These are phyloP conservation scores for Penicillium canariense DNA, from an alignment of 495 filamentous ascomycete genomes.

Conservation along the genomic window DNA sequence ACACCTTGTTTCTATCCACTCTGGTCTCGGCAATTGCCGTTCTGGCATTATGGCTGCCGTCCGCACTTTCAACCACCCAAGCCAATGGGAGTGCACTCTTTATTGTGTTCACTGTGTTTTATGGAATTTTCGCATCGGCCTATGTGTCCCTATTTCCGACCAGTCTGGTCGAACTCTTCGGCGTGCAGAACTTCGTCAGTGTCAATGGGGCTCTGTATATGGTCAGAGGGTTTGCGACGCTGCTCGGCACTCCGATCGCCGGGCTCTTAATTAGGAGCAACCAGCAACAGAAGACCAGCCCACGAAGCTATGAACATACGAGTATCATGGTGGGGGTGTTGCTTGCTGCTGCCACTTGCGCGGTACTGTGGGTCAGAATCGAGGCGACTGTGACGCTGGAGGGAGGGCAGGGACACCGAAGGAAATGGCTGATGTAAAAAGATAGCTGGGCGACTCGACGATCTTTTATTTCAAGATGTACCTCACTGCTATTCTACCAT, in stretches of 20 bases:
- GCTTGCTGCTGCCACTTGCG: constrained; percentile 27
- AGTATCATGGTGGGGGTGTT: constrained; percentile 30
- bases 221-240: constrained; percentile 38
- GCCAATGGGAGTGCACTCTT: constrained; percentile 29
- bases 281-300: constrained; percentile 3
- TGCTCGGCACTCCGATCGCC: constrained; percentile 43
- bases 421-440: constrained; percentile 23
- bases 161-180: constrained; percentile 41
- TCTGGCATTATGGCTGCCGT: constrained; percentile 41
- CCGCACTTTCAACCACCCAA: constrained; percentile 20
- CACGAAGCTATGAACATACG: constrained; percentile 30
- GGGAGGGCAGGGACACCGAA: constrained; percentile 4
- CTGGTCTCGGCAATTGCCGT: constrained; percentile 35
- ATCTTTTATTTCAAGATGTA: too few relatives aligned
- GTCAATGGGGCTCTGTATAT: constrained; percentile 46
- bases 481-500: too few relatives aligned
- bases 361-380: constrained; percentile 34
- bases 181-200: constrained; percentile 38
- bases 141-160: constrained; percentile 45
- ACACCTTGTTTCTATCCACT: constrained; percentile 38
- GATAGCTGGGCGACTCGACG: not conserved
- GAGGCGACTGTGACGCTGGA: constrained; percentile 25
- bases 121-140: constrained; percentile 39
- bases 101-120: constrained; percentile 36
- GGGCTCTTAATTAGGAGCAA: constrained; percentile 35